Evolutionary conservation across 331 rosid species (phyloP).

Genomic region (Quercus phellos): DNA sequence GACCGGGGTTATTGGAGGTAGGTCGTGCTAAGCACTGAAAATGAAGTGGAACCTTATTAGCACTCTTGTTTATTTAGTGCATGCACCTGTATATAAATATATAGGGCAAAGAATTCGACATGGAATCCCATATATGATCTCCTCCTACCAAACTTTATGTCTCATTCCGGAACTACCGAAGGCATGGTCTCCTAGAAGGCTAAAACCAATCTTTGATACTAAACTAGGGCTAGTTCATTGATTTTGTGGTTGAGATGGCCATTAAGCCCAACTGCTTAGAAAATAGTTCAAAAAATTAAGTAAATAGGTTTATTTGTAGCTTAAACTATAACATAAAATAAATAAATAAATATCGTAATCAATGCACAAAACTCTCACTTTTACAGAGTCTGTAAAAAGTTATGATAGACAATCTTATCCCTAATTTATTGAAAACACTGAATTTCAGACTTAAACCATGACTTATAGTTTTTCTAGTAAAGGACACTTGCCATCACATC

Average conservation of each 20-base stretch:
- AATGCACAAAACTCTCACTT: too few relatives aligned
- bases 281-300: background rate
- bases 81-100: background rate
- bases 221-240: too few relatives aligned
- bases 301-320: background rate
- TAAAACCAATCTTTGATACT: background rate
- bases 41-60: background rate
- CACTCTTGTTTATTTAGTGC: background rate
- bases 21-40: constrained; percentile 31
- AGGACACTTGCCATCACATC: too few relatives aligned
- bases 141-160: too few relatives aligned
- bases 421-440: too few relatives aligned
- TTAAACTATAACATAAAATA: too few relatives aligned
- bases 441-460: fast-evolving
- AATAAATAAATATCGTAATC: too few relatives aligned
- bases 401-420: too few relatives aligned
- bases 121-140: background rate
- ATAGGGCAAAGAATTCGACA: background rate
- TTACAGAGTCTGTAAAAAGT: too few relatives aligned
- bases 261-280: background rate
- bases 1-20: background rate
- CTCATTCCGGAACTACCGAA: background rate
- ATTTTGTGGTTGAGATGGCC: too few relatives aligned
- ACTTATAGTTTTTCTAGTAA: too few relatives aligned
- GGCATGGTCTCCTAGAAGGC: background rate